Evolutionary conservation across 345 rosid genomes (phyloP).

Genomic region (Rhodamnia argentea): DNA sequence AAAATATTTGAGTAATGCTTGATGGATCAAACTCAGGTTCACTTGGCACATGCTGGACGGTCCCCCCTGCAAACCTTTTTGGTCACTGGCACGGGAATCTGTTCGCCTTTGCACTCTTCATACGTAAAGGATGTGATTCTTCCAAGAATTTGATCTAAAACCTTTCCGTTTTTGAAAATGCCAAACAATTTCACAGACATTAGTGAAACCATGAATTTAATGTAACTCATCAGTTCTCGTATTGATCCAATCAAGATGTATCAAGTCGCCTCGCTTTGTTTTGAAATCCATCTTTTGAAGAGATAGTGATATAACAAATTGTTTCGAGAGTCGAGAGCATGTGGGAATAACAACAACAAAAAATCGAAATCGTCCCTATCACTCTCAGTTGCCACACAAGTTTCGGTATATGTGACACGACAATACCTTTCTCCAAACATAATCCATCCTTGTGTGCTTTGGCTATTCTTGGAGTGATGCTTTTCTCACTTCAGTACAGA

Average conservation of each 20-base stretch:
- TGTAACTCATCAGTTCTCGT: not conserved
- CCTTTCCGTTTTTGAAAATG: not conserved
- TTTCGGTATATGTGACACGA: not conserved
- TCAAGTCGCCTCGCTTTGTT: not conserved
- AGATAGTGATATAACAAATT: not conserved
- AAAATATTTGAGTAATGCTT: not conserved
- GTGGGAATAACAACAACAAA: not conserved
- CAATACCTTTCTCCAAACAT: conserved; percentile 23
- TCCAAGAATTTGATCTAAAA: not conserved
- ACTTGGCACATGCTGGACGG: not conserved
- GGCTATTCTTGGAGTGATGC: not conserved
- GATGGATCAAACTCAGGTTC: not conserved
- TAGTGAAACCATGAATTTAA: not conserved
- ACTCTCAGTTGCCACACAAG: not conserved
- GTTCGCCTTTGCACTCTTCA: not conserved
- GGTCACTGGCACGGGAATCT: not conserved
- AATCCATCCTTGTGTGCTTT: conserved; percentile 3
- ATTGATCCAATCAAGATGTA: not conserved
- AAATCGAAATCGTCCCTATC: not conserved
- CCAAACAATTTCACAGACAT: not conserved
- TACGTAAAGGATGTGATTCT: not conserved
- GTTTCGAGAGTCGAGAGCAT: not conserved
- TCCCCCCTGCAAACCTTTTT: not conserved
- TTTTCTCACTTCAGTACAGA: not conserved
- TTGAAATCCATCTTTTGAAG: not conserved